These are phyloP conservation scores for Silybum marianum DNA, from an alignment of 129 eudicot species.

Conservation along the genomic window DNA sequence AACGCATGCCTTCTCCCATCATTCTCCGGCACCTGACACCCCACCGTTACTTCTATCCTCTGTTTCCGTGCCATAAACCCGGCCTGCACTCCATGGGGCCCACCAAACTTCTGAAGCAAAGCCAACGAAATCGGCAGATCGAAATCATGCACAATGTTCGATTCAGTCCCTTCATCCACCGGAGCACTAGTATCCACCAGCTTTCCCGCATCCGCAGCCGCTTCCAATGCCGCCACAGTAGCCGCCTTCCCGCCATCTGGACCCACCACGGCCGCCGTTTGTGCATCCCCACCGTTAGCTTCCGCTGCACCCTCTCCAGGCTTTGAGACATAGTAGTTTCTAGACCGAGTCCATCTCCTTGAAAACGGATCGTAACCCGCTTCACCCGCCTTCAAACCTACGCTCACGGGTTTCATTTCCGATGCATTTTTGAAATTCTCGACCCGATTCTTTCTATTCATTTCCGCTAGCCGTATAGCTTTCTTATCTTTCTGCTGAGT, in stretches of 20 bases:
- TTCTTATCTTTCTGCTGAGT: conserved; percentile 60
- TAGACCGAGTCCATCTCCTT: conserved; percentile 94
- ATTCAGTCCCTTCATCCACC: conserved; percentile 85
- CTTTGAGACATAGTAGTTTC: conserved; percentile 73
- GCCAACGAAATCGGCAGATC: conserved; percentile 84
- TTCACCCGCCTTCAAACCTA: conserved; percentile 78
- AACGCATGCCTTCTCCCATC: conserved; percentile 89
- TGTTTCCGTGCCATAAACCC: conserved; percentile 95
- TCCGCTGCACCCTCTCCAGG: conserved; percentile 47
- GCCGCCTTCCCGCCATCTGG: conserved; percentile 45
- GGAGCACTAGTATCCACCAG: conserved; percentile 96
- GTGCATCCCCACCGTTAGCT: conserved; percentile 35
- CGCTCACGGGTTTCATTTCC: conserved; percentile 52
- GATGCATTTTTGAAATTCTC: conserved; percentile 93
- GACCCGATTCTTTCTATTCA: conserved; percentile 86
- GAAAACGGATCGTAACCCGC: conserved; percentile 99
- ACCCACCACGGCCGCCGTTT: conserved; percentile 28
- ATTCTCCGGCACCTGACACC: conserved; percentile 77
- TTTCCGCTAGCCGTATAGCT: conserved; percentile 80
- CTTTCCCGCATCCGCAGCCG: conserved; percentile 91
- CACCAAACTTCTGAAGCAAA: conserved; percentile 77
- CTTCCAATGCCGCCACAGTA: conserved; percentile 84
- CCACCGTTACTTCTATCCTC: conserved; percentile 82
- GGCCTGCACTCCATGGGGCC: conserved; percentile 77
- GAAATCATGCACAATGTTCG: conserved; percentile 68